Evolutionary conservation across 2,329 filamentous ascomycete species (phyloP).

Genomic region (Monosporascus sp.): DNA sequence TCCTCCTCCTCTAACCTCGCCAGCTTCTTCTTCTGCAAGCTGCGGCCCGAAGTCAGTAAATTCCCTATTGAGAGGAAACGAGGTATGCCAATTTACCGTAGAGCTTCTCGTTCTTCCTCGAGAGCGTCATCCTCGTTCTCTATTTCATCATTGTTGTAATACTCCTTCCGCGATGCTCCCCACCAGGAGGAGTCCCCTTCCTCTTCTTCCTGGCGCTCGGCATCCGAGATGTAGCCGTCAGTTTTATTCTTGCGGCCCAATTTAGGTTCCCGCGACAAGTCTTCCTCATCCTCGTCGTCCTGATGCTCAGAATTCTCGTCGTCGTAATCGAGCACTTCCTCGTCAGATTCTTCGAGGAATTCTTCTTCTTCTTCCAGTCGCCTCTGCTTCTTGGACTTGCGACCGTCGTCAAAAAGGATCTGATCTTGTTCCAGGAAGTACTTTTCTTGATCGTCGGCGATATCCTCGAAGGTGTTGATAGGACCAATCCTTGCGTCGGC

Average conservation of each 20-base stretch:
- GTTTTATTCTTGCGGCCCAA: slow-evolving; percentile 13
- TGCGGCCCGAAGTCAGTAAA: background rate
- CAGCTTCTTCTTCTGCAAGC: slow-evolving; percentile 82
- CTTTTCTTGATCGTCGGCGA: slow-evolving; percentile 91
- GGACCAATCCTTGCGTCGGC: slow-evolving; percentile 57
- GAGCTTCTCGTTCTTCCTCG: slow-evolving; percentile 88
- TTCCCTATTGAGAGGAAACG: background rate
- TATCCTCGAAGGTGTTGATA: slow-evolving; percentile 67
- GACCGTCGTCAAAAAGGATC: slow-evolving; percentile 77
- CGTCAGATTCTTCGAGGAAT: slow-evolving; percentile 55
- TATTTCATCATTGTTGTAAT: slow-evolving; percentile 77
- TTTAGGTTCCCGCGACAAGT: slow-evolving; percentile 33
- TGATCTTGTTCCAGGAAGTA: slow-evolving; percentile 84
- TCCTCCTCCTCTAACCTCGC: slow-evolving; percentile 85
- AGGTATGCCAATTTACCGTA: slow-evolving; percentile 37
- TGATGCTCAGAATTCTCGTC: slow-evolving; percentile 36
- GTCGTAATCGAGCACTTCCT: slow-evolving; percentile 51
- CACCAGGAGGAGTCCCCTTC: slow-evolving; percentile 63
- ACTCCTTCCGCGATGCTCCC: slow-evolving; percentile 83
- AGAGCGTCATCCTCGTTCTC: slow-evolving; percentile 54
- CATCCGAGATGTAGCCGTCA: slow-evolving; percentile 29
- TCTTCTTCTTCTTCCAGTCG: slow-evolving; percentile 63
- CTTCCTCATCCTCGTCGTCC: slow-evolving; percentile 40
- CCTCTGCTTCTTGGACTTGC: slow-evolving; percentile 69
- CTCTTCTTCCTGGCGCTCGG: slow-evolving; percentile 42